Base-by-base conservation (phyloP, 306 rosid species). In the Mucuna pruriens region DNA sequence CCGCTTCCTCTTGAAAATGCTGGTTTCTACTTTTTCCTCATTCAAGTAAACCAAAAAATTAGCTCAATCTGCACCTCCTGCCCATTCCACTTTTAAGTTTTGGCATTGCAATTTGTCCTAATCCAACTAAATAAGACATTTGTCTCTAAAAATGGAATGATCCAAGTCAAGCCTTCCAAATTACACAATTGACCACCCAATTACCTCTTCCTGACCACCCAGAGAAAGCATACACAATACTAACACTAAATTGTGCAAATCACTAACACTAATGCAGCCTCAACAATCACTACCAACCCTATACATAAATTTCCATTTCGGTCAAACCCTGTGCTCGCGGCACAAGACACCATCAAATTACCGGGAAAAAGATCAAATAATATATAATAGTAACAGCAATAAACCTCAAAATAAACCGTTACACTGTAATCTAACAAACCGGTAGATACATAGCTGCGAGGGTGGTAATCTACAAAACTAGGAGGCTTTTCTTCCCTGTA, bases 11-110 rank as follows among this genome's bases (percentile, higher is more conserved):
- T 44, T 42, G 4, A 19, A 71, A 44, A 19, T 65, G 40, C 19
- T 31, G 76, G 51, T 70, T 60, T 80, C 63, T 70, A 19, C 33
- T 69, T 71, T 79, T 80, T 71, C 84, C 84, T 58, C 78, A 44
- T 58, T 54, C 12, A 80, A 58, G 78, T 26, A 71, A 80, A 52
- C 83, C 65, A 26, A 23, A 71, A 31, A 48, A 2, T 68, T 55
- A 42, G 23, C 44, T 25, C 34, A 23, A 42, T 17, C 40, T 71
- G n/a, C 15, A 6, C 31, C 70, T 10, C 22, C 29, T 77, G 33
- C 11, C 63, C 29, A 31, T 60, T 77, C 83, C 17, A 49, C n/a
- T 83, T 83, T 77, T 44, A 52, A 45, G 45, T 38, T 71, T 78
- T 16, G 1, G 1, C 16, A 10, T 65, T 61, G 44, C 25, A 17